phyloP scores from a whole-genome alignment of 257 asterid genomes.

The Schizonepeta tenuifolia region DNA sequence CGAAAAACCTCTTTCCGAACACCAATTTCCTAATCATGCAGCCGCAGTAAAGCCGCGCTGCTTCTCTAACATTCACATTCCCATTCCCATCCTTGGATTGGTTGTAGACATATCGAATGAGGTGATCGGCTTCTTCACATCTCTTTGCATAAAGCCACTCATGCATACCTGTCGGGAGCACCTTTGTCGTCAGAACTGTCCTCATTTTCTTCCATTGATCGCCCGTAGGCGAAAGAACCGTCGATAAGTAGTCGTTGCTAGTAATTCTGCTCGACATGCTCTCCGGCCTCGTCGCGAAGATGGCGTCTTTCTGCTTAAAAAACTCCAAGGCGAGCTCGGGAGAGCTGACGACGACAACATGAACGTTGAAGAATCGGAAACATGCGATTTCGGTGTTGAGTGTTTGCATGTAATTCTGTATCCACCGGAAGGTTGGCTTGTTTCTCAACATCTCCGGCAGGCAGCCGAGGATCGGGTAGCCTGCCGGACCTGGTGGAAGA shows the following conservation, averaged over 20 bases:
- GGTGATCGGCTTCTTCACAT: neutral
- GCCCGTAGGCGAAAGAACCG: neutral
- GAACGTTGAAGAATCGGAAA: conserved; percentile 24
- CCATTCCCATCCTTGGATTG: neutral
- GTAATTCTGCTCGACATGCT: conserved; percentile 30
- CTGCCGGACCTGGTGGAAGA: conserved; percentile 35
- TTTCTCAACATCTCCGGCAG: conserved; percentile 21
- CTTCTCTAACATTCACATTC: too few relatives aligned
- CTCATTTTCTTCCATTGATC: neutral
- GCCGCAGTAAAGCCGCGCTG: neutral
- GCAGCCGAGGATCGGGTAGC: conserved; percentile 36
- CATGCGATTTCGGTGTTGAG: conserved; percentile 40
- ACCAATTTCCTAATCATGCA: conserved; percentile 32
- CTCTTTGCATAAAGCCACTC: neutral
- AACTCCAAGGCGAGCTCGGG: conserved; percentile 44
- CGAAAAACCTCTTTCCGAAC: conserved; percentile 31
- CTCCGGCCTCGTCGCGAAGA: conserved; percentile 35
- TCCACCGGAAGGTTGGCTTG: conserved; percentile 39
- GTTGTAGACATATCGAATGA: neutral
- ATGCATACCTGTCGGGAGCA: neutral
- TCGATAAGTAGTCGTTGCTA: conserved; percentile 22
- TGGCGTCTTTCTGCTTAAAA: conserved; percentile 24
- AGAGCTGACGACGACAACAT: conserved; percentile 32
- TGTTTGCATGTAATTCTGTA: conserved; percentile 30
- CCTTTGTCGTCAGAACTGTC: neutral